Evolutionary conservation across 768 basidiomycete genomes (phyloP).

Genomic region (Cystofilobasidium bisporidii): DNA sequence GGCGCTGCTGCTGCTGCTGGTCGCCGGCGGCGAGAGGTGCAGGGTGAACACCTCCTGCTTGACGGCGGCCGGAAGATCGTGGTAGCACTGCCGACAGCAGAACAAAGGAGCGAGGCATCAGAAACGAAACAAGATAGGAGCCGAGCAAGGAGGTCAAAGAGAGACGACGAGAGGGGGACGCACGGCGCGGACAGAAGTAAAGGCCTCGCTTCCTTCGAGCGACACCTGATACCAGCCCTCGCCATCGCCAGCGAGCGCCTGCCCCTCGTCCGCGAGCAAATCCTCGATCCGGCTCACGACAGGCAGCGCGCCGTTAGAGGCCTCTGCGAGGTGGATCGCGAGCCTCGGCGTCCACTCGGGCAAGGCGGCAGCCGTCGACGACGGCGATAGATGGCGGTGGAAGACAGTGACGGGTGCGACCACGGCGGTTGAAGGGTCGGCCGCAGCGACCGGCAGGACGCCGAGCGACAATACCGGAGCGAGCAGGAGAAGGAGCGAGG

Average conservation of each 20-base stretch:
- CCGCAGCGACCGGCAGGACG: background rate
- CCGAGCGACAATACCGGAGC: background rate
- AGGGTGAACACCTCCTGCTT: constrained; percentile 3
- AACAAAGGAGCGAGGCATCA: background rate
- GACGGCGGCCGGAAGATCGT: background rate
- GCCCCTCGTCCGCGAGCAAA: background rate
- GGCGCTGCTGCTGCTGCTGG: background rate
- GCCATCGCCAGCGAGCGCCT: background rate
- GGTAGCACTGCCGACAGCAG: background rate
- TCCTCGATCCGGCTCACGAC: background rate
- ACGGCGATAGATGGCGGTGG: background rate
- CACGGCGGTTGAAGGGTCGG: background rate
- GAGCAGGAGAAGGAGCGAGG: background rate
- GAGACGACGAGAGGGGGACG: background rate
- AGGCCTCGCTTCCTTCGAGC: background rate
- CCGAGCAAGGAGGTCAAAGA: background rate
- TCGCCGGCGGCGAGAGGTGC: background rate
- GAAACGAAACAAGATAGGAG: background rate
- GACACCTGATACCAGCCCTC: background rate
- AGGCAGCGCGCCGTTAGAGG: background rate
- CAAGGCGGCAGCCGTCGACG: background rate
- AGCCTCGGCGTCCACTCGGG: background rate
- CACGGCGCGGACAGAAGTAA: background rate
- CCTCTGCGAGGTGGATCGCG: background rate
- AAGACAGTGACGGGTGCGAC: background rate